A percentile compares a stretch with the other conserved stretches of the same genome.
Evolutionary conservation across 2,329 filamentous ascomycete genomes (phyloP).

Genomic region (Monilinia vaccinii-corymbosi): DNA sequence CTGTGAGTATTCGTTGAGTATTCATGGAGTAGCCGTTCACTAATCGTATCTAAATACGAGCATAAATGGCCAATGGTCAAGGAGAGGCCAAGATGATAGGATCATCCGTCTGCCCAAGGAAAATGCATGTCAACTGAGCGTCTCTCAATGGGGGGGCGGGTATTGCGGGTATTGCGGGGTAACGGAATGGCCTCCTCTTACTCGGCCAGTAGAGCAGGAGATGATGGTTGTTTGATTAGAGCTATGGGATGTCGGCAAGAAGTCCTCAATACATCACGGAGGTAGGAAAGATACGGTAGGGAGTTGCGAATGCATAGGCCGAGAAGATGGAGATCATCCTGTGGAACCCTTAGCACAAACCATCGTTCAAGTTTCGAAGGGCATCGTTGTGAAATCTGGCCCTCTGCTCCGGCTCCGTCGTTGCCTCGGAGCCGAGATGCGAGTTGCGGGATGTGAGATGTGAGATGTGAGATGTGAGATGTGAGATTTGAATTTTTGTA

Average conservation of each 20-base stretch:
- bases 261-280: background rate
- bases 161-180: background rate
- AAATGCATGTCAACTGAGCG: background rate
- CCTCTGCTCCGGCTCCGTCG: background rate
- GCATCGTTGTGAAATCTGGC: background rate
- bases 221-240: slow-evolving; percentile 1
- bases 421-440: background rate
- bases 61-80: background rate
- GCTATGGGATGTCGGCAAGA: background rate
- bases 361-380: background rate
- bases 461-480: background rate
- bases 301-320: background rate
- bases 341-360: background rate
- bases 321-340: slow-evolving; percentile 2
- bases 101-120: background rate
- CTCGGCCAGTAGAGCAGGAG: background rate
- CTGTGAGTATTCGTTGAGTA: no score
- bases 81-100: background rate
- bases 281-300: background rate
- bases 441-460: background rate
- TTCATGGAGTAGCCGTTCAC: no score
- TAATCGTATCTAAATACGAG: background rate
- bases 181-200: background rate
- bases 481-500: background rate
- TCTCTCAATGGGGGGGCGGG: background rate